Evolutionary conservation across 2,329 filamentous ascomycete genomes (phyloP).

Genomic region (Emergomyces africanus): DNA sequence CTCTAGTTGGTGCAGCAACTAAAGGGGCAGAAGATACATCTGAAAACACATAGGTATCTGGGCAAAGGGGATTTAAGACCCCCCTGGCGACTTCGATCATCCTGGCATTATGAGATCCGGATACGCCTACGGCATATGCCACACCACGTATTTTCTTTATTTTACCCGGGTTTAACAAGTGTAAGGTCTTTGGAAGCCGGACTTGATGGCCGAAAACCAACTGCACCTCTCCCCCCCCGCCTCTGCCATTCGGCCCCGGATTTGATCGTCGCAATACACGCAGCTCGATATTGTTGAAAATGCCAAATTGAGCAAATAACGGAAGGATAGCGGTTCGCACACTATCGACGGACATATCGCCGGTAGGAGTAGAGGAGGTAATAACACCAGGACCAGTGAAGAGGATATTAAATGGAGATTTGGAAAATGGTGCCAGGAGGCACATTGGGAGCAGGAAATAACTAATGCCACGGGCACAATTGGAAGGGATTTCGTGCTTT

Average conservation of each 20-base stretch:
- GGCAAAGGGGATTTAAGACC: slow-evolving; percentile 70
- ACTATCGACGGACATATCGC: slow-evolving; percentile 84
- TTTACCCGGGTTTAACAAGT: slow-evolving; percentile 69
- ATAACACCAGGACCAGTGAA: slow-evolving; percentile 89
- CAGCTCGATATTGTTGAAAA: slow-evolving; percentile 73
- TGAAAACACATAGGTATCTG: slow-evolving; percentile 80
- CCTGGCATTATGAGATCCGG: slow-evolving; percentile 81
- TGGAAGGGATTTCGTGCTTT: slow-evolving; percentile 64
- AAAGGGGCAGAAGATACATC: slow-evolving; percentile 50
- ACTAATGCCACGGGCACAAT: slow-evolving; percentile 67
- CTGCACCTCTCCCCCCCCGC: slow-evolving; percentile 87
- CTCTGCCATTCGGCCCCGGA: slow-evolving; percentile 57
- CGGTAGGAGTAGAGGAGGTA: slow-evolving; percentile 67
- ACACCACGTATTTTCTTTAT: slow-evolving; percentile 86
- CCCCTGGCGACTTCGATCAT: slow-evolving; percentile 89
- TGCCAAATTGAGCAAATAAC: slow-evolving; percentile 80
- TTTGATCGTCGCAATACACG: slow-evolving; percentile 70
- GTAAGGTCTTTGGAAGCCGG: slow-evolving; percentile 82
- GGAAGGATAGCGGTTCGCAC: slow-evolving; percentile 89
- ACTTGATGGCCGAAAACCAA: slow-evolving; percentile 89
- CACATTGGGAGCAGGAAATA: slow-evolving; percentile 89
- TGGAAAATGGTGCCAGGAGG: slow-evolving; percentile 83
- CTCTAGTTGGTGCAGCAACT: slow-evolving; percentile 58
- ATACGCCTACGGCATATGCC: slow-evolving; percentile 84
- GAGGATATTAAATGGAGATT: slow-evolving; percentile 77